Evolutionary conservation across 2,329 filamentous ascomycete species (phyloP).

Genomic region (Fusarium xyrophilum): DNA sequence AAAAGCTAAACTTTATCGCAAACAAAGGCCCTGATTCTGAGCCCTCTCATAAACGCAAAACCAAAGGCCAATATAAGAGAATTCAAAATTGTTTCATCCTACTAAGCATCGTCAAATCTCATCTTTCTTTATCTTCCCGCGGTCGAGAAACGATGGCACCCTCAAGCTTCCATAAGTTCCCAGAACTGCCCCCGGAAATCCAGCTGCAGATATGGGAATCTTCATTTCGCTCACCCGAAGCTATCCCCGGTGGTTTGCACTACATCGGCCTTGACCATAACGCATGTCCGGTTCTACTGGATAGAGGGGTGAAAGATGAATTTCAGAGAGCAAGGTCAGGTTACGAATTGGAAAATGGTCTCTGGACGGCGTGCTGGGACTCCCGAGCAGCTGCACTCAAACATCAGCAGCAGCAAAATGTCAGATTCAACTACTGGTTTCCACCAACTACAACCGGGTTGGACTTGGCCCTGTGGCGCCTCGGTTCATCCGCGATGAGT

Average conservation of each 20-base stretch:
- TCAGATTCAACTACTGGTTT: neutral
- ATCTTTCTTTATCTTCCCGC: rapidly evolving
- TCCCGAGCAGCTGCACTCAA: neutral
- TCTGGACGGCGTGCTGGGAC: neutral
- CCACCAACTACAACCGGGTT: too few species aligned
- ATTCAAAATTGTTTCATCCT: neutral
- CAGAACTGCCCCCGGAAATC: neutral
- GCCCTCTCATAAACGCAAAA: neutral
- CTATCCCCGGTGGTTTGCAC: neutral
- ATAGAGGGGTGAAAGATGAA: too few species aligned
- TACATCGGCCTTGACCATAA: neutral
- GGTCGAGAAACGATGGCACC: neutral
- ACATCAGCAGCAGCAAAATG: neutral
- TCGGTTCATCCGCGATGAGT: neutral
- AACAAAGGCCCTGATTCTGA: neutral
- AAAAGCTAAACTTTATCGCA: neutral
- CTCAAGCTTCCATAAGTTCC: neutral
- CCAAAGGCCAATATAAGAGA: neutral
- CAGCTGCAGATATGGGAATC: neutral
- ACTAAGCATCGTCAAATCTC: neutral
- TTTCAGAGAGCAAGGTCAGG: neutral
- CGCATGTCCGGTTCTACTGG: rapidly evolving
- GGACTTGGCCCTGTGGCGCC: too few species aligned
- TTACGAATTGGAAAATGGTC: neutral
- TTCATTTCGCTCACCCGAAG: neutral